A percentile compares a stretch with the other conserved stretches of the same genome.
phyloP scores from a whole-genome alignment of 495 filamentous ascomycete genomes.

The Neurospora sp. region DNA sequence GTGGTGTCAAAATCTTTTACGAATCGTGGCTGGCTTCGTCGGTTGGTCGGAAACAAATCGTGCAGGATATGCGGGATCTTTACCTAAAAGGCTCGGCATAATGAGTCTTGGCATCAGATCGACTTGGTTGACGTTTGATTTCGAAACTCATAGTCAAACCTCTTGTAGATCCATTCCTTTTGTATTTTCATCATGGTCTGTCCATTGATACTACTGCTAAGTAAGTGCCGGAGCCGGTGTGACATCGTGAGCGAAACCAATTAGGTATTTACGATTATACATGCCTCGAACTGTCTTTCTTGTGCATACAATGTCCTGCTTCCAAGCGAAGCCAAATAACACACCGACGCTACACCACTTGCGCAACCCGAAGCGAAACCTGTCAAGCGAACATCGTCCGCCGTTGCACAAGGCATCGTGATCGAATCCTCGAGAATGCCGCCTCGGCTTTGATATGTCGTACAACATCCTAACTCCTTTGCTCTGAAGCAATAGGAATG shows the following conservation, averaged over 20 bases:
- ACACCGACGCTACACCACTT: neutral
- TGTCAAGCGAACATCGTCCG: neutral
- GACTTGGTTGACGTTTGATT: neutral
- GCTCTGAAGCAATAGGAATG: neutral
- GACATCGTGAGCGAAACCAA: neutral
- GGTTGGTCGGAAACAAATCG: neutral
- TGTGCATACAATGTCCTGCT: neutral
- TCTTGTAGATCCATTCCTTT: neutral
- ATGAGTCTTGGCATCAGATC: neutral
- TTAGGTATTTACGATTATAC: neutral
- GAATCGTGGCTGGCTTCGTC: neutral
- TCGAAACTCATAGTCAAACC: neutral
- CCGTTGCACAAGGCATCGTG: neutral
- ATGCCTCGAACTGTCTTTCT: neutral
- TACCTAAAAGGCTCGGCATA: neutral
- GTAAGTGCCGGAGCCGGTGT: neutral
- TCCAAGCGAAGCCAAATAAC: neutral
- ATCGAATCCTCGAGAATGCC: neutral
- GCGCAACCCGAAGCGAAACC: neutral
- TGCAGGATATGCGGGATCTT: neutral
- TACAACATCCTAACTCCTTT: neutral
- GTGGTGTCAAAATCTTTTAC: neutral
- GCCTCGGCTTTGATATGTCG: neutral
- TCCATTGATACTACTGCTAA: neutral
- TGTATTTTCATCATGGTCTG: neutral